Evolutionary conservation across 306 rosid species (phyloP).

Genomic region (Datisca glomerata): DNA sequence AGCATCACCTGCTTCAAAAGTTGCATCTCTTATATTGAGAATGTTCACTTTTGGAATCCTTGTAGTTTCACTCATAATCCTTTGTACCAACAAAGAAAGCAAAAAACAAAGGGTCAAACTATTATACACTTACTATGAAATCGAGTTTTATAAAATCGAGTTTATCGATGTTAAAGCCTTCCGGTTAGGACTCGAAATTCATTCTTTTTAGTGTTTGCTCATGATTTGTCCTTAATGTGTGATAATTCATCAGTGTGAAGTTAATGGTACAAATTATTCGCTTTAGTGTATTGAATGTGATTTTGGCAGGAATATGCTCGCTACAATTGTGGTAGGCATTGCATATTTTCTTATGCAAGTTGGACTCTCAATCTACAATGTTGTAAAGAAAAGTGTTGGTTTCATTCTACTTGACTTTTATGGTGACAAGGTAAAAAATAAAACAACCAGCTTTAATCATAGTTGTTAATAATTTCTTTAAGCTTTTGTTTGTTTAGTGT

Average conservation of each 20-base stretch:
- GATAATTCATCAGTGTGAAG: no score
- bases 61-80: slow-evolving; percentile 31
- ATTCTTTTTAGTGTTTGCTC: no score
- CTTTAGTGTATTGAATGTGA: no score
- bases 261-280: no score
- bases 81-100: slow-evolving; percentile 9
- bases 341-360: slow-evolving; percentile 31
- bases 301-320: slow-evolving; percentile 37
- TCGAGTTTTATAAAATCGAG: no score
- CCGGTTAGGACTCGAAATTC: slow-evolving; percentile 11
- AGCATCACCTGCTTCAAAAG: no score
- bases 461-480: no score
- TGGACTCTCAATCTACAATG: slow-evolving; percentile 21
- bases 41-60: slow-evolving; percentile 26
- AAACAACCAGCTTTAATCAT: no score
- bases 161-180: slow-evolving; percentile 30
- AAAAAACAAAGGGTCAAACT: neutral
- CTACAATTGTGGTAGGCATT: slow-evolving; percentile 30
- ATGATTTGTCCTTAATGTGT: no score
- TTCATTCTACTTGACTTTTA: slow-evolving; percentile 32
- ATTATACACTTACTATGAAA: no score
- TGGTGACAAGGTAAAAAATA: slow-evolving; percentile 41
- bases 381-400: slow-evolving; percentile 11
- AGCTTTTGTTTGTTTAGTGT: no score
- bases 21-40: slow-evolving; percentile 30